Evolutionary conservation across 164 flowering plant genomes (phyloP).

Genomic region (Tetrastigma voinierianum): DNA sequence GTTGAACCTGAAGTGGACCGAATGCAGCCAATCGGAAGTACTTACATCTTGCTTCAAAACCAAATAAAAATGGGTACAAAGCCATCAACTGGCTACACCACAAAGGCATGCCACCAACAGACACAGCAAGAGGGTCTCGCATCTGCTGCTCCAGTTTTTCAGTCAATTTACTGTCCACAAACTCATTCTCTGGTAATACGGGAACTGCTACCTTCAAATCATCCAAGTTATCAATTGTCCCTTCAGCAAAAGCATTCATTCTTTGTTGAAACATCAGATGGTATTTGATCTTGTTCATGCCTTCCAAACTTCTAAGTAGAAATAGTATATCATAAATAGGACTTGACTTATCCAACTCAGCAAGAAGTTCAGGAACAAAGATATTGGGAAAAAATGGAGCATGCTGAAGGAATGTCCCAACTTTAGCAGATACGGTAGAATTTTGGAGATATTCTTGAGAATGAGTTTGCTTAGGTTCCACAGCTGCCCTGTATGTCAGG

Average conservation of each 20-base stretch:
- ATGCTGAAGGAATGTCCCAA: conserved; percentile 17
- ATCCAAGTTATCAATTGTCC: conserved; percentile 46
- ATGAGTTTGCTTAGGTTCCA: conserved; percentile 15
- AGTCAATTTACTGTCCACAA: conserved; percentile 69
- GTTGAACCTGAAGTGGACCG: conserved; percentile 34
- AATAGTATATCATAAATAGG: conserved; percentile 55
- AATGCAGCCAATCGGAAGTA: conserved; percentile 65
- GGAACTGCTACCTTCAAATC: conserved; percentile 30
- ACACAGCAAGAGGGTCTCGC: conserved; percentile 61
- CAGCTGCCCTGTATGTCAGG: conserved; percentile 51
- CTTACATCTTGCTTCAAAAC: conserved; percentile 75
- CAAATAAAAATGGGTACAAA: conserved; percentile 76
- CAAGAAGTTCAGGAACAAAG: conserved; percentile 39
- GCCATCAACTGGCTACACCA: conserved; percentile 81
- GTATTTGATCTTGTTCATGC: conserved; percentile 46
- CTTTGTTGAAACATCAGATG: conserved; percentile 54
- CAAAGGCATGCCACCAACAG: conserved; percentile 66
- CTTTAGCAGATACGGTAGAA: conserved; percentile 18
- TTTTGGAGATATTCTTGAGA: conserved; percentile 9
- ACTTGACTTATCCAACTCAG: conserved; percentile 52
- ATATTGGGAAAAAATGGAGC: conserved; percentile 40
- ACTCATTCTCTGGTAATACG: conserved; percentile 58
- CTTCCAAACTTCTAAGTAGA: conserved; percentile 70
- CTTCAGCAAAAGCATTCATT: conserved; percentile 55
- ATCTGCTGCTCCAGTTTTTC: conserved; percentile 92